Percentiles rank a stretch among this genome's conserved stretches.
phyloP scores from a whole-genome alignment of 352 stramenopile genomes.

The Globisporangium nunn region DNA sequence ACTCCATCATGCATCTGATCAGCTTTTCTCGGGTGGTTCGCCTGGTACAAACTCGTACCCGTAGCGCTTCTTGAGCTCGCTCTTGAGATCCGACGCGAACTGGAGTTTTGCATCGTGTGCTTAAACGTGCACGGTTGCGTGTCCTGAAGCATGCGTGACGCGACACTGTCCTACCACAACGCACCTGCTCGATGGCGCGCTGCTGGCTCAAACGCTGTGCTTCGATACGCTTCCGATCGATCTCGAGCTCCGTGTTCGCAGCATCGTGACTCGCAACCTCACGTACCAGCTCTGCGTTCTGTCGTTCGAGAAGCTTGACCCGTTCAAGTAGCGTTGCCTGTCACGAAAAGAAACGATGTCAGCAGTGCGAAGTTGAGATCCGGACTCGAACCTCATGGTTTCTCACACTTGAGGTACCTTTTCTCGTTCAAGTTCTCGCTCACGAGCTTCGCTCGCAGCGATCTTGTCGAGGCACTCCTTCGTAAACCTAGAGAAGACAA shows the following conservation, averaged over 20 bases:
- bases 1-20: no score
- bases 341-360: not conserved
- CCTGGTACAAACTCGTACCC: slow-evolving; percentile 21
- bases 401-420: slow-evolving; percentile 15
- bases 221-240: slow-evolving; percentile 1
- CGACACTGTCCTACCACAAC: not conserved
- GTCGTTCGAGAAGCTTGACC: slow-evolving; percentile 17
- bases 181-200: slow-evolving; percentile 11
- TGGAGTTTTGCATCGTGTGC: slow-evolving; percentile 7
- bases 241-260: slow-evolving; percentile 7
- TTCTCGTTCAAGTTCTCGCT: slow-evolving; percentile 25
- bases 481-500: slow-evolving; percentile 11
- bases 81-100: slow-evolving; percentile 45
- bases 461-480: slow-evolving; percentile 38
- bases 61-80: slow-evolving; percentile 47
- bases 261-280: slow-evolving; percentile 14
- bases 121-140: not conserved
- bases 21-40: not conserved
- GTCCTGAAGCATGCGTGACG: not conserved
- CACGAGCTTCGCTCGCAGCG: slow-evolving; percentile 20
- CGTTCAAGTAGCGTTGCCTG: slow-evolving; percentile 20
- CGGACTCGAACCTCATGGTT: not conserved
- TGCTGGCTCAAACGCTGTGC: slow-evolving; percentile 2
- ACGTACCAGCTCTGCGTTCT: slow-evolving; percentile 19
- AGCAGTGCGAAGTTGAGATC: not conserved